phyloP scores from a whole-genome alignment of 2,329 filamentous ascomycete species.

The Colletotrichum truncatum region DNA sequence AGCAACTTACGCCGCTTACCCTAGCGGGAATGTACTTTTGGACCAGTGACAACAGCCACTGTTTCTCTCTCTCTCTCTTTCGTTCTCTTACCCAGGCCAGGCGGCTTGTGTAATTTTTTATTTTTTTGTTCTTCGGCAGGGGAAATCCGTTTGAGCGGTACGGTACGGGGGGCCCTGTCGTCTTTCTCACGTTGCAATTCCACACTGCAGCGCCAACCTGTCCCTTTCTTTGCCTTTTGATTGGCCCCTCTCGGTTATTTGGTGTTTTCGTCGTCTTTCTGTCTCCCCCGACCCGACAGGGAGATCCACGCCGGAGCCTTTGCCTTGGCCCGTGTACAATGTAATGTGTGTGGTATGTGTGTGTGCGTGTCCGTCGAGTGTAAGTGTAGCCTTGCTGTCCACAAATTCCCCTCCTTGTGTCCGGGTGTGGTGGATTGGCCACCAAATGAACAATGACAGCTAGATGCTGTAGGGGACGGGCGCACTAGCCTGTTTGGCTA shows the following conservation, averaged over 20 bases:
- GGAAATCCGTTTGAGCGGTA: conserved; percentile 10
- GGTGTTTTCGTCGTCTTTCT: neutral
- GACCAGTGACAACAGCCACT: neutral
- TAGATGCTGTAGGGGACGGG: conserved; percentile 3
- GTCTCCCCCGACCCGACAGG: conserved; percentile 3
- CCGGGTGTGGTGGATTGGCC: neutral
- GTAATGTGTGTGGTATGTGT: no score
- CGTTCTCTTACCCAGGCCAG: no score
- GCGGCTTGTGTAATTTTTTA: neutral
- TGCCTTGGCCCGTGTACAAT: neutral
- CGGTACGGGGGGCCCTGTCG: neutral
- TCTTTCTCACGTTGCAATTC: neutral
- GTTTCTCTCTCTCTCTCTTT: no score
- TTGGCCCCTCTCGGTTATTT: neutral
- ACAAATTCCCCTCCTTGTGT: no score
- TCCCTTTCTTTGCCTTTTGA: neutral
- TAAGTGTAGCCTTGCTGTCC: neutral
- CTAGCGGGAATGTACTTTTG: conserved; percentile 2
- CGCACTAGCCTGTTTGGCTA: conserved; percentile 8
- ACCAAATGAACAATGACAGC: neutral
- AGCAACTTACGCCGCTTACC: neutral
- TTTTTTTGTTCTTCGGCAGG: neutral
- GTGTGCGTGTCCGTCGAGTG: no score
- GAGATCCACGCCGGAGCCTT: conserved; percentile 18
- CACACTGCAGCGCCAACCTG: neutral